Conservation (phyloP, 192 early-diverging fungal species). For the Backusella psychrophila region DNA sequence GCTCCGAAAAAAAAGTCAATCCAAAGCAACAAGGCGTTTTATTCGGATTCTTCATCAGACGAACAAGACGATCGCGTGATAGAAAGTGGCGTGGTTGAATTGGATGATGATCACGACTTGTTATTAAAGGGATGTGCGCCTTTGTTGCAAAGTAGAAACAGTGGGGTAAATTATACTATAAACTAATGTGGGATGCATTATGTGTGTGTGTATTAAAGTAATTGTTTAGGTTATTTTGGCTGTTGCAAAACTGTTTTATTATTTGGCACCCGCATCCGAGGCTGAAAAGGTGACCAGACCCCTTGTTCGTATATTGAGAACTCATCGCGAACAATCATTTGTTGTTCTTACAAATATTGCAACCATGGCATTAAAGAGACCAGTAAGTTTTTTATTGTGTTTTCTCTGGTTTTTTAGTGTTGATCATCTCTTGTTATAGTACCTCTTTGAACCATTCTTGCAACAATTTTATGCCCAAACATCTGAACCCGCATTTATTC, state of each 20-base stretch:
- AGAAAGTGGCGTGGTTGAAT: slow-evolving; percentile 24
- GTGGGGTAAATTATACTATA: slow-evolving; percentile 55
- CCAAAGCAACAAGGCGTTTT: slow-evolving; percentile 40
- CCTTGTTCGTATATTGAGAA: slow-evolving; percentile 72
- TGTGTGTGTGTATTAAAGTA: not conserved
- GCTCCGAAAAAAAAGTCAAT: slow-evolving; percentile 3
- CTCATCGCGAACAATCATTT: slow-evolving; percentile 75
- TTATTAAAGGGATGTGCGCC: slow-evolving; percentile 65
- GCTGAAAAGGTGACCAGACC: slow-evolving; percentile 62
- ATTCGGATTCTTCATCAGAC: slow-evolving; percentile 23
- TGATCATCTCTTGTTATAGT: slow-evolving; percentile 18
- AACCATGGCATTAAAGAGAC: slow-evolving; percentile 66
- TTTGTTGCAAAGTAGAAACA: slow-evolving; percentile 83
- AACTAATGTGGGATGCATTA: not conserved
- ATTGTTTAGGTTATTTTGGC: slow-evolving; percentile 59
- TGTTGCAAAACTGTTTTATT: slow-evolving; percentile 64
- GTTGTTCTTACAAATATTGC: slow-evolving; percentile 75
- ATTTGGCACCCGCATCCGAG: slow-evolving; percentile 58
- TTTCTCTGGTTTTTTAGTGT: not conserved
- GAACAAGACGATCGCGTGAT: slow-evolving; percentile 1
- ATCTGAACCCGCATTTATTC: slow-evolving; percentile 74
- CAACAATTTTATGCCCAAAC: slow-evolving; percentile 82
- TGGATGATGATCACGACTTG: slow-evolving; percentile 83
- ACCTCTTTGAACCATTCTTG: slow-evolving; percentile 67
- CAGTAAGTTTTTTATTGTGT: slow-evolving; percentile 36